Base-by-base conservation (phyloP, 2,329 filamentous ascomycete species). In the Coniochaeta sp. region DNA sequence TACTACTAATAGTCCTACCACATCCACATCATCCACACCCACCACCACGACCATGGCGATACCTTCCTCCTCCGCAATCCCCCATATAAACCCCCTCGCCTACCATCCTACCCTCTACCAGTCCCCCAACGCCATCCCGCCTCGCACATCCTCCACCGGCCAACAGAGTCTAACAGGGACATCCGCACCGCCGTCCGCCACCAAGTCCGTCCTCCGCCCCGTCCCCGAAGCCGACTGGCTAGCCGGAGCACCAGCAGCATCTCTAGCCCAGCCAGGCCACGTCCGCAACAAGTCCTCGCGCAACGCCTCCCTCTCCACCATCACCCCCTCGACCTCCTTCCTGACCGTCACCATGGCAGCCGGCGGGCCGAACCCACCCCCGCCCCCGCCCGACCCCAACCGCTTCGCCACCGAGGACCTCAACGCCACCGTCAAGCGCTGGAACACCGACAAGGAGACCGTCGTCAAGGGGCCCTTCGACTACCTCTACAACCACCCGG, bases 391-490 rank as follows among this genome's bases (percentile, higher is more conserved):
- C 6, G 79, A 85, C 67, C 79, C 81, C 14, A 69, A 73, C 61
- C 80, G 81, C 60, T 86, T 81, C 63, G 81, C 79, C 63, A 75
- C 77, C 58, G 79, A 83, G 62, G 81, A 85, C 68, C 76, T 85
- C 64, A 77, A 82, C 70, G 82, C 81, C 68, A 74, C 73, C 2
- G 72, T 75, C 3, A 74, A 73, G 64, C 77, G 76, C 19, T 95
- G 90, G 90, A 86, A 83, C 7, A 73, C 79, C 1, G 83, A 89
- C 67, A 93, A 95, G 77, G 90, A 95, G 72, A 85, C 84, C 71
- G 87, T 93, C 62, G 77, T 96, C 59, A 78, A 87, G 56, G 91
- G 87, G 0, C 91, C 91, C 1, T 96, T 86, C 68, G 88, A 93
- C 69, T 96, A 96, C 72, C 81, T 95, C 63, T 83, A 87, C 68